Evolutionary conservation across 2,329 filamentous ascomycete species (phyloP).

Genomic region (Colletotrichum australisinense): DNA sequence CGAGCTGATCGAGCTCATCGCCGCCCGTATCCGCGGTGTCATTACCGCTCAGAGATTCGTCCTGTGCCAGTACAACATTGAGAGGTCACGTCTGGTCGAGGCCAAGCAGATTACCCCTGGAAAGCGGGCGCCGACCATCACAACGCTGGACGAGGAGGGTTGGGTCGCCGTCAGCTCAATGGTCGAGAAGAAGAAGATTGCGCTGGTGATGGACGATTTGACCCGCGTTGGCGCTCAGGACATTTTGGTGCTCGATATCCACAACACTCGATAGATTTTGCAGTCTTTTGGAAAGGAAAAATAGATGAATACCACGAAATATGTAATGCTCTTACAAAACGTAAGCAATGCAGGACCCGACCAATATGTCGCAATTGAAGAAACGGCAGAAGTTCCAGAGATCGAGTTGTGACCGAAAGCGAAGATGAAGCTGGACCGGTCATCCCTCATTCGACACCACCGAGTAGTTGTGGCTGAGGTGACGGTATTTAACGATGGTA

Average conservation of each 20-base stretch:
- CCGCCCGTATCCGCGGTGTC: constrained; percentile 88
- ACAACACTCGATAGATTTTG: constrained; percentile 72
- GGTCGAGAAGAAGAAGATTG: constrained; percentile 90
- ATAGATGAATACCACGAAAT: constrained; percentile 19
- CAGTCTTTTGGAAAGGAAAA: constrained; percentile 6
- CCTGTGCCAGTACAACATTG: constrained; percentile 95
- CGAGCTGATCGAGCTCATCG: constrained; percentile 84
- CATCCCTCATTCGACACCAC: too few species aligned
- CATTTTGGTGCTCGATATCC: constrained; percentile 86
- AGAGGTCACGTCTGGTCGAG: constrained; percentile 72
- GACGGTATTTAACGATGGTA: background rate
- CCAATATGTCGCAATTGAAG: background rate
- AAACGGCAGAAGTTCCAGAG: background rate
- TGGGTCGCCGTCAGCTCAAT: constrained; percentile 97
- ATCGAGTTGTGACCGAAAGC: background rate
- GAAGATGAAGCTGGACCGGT: too few species aligned
- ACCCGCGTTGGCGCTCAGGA: constrained; percentile 82
- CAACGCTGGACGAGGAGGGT: constrained; percentile 85
- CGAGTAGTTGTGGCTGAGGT: constrained; percentile 22
- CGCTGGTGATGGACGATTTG: constrained; percentile 87
- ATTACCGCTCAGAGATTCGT: constrained; percentile 96
- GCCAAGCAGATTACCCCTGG: constrained; percentile 88
- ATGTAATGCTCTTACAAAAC: constrained; percentile 18
- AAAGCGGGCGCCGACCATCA: constrained; percentile 92
- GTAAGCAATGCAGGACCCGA: background rate